Evolutionary conservation across 805 yeast species (phyloP).

Genomic region (Scheffersomyces stipitis): DNA sequence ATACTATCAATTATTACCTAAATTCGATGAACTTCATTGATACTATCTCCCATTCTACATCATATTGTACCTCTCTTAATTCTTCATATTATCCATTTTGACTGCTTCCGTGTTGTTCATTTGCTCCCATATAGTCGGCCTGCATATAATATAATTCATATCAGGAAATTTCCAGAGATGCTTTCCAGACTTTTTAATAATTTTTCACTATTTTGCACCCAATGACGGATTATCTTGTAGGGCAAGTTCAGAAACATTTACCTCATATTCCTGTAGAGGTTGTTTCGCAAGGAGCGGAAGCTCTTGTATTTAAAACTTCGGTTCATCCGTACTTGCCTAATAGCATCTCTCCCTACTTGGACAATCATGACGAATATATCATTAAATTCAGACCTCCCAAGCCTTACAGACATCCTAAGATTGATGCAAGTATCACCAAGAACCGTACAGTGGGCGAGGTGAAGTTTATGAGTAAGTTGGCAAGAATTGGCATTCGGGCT

Average conservation of each 20-base stretch:
- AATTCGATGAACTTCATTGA: no score
- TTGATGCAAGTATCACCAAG: constrained; percentile 75
- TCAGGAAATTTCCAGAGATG: no score
- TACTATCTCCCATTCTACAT: no score
- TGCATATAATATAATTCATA: no score
- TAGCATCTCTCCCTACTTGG: constrained; percentile 24
- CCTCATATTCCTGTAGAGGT: constrained; percentile 51
- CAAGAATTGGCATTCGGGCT: constrained; percentile 57
- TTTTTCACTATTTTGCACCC: background rate
- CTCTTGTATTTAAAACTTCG: constrained; percentile 64
- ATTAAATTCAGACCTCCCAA: constrained; percentile 87
- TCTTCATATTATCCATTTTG: no score
- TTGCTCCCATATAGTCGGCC: background rate
- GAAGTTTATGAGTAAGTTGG: constrained; percentile 62
- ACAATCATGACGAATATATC: constrained; percentile 45
- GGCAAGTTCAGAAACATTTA: constrained; percentile 41
- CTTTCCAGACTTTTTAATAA: no score
- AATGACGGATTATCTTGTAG: constrained; percentile 59
- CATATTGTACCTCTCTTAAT: no score
- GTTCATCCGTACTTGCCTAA: constrained; percentile 61
- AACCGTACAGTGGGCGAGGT: constrained; percentile 85
- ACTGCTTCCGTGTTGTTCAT: background rate
- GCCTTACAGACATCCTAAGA: constrained; percentile 81
- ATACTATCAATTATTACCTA: no score
- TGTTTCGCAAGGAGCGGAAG: constrained; percentile 91